phyloP scores from a whole-genome alignment of 2,329 filamentous ascomycete species.

The Aphanocladium album region DNA sequence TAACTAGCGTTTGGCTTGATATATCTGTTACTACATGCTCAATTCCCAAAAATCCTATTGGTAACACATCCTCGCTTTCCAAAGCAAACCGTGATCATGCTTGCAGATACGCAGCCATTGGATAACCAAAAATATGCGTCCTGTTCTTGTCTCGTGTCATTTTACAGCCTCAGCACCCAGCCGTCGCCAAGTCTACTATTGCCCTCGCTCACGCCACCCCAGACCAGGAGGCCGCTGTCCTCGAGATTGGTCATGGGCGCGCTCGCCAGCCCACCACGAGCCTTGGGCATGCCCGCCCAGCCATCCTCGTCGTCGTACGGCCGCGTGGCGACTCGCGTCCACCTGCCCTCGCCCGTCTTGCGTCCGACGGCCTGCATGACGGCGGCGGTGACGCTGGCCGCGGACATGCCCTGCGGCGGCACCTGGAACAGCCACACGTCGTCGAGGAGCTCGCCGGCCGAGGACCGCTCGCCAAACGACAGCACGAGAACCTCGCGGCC shows the following conservation, averaged over 20 bases:
- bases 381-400: slow-evolving; percentile 52
- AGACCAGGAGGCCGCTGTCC: slow-evolving; percentile 54
- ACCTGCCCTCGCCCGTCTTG: slow-evolving; percentile 53
- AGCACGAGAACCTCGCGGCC: slow-evolving; percentile 58
- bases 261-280: slow-evolving; percentile 54
- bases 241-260: slow-evolving; percentile 54
- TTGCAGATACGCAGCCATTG: not conserved
- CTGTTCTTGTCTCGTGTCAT: not conserved
- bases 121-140: too few relatives aligned
- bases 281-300: slow-evolving; percentile 39
- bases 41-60: not conserved
- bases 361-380: slow-evolving; percentile 47
- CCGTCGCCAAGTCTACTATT: slow-evolving; percentile 54
- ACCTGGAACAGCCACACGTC: slow-evolving; percentile 63
- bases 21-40: not conserved
- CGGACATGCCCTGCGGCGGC: slow-evolving; percentile 48
- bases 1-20: not conserved
- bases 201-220: slow-evolving; percentile 52
- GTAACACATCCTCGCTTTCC: not conserved
- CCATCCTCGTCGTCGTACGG: slow-evolving; percentile 50
- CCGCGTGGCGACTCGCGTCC: slow-evolving; percentile 43
- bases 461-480: slow-evolving; percentile 57
- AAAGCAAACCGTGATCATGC: not conserved
- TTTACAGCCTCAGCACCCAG: slow-evolving; percentile 54
- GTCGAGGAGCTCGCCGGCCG: slow-evolving; percentile 50